phyloP scores from a whole-genome alignment of 495 filamentous ascomycete genomes.

The Penicillium antarcticum region DNA sequence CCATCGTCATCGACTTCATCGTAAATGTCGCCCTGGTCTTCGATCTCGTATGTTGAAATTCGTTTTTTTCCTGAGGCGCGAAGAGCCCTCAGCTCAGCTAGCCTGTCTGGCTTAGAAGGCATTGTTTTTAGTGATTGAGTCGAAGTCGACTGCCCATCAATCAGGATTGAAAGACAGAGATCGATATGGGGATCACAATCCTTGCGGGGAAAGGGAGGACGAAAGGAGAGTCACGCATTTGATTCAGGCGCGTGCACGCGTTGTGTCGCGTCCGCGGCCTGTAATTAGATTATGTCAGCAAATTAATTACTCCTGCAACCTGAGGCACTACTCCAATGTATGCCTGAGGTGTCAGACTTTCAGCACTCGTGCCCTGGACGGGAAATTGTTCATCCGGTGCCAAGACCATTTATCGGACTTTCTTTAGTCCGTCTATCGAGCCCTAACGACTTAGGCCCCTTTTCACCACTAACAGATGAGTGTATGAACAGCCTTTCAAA shows the following conservation, averaged over 20 bases:
- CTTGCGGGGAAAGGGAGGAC: slow-evolving; percentile 21
- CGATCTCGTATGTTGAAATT: slow-evolving; percentile 82
- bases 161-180: slow-evolving; percentile 4
- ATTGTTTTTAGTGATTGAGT: slow-evolving; percentile 26
- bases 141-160: slow-evolving; percentile 18
- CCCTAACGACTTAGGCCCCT: too few relatives aligned
- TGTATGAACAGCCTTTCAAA: too few relatives aligned
- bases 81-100: slow-evolving; percentile 81
- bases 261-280: neutral
- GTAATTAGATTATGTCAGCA: neutral
- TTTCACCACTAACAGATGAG: too few relatives aligned
- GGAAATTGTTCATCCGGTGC: too few relatives aligned
- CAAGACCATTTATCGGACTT: too few relatives aligned
- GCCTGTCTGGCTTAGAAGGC: slow-evolving; percentile 38
- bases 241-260: slow-evolving; percentile 5
- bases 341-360: too few relatives aligned
- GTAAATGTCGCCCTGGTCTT: slow-evolving; percentile 81
- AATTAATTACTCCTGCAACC: too few relatives aligned
- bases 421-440: too few relatives aligned
- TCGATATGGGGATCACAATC: neutral
- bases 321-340: too few relatives aligned
- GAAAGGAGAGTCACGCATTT: slow-evolving; percentile 12
- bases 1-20: slow-evolving; percentile 96
- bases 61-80: slow-evolving; percentile 88
- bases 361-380: too few relatives aligned